Evolutionary conservation across 495 filamentous ascomycete genomes (phyloP).

Genomic region (Penicillium paxilli): DNA sequence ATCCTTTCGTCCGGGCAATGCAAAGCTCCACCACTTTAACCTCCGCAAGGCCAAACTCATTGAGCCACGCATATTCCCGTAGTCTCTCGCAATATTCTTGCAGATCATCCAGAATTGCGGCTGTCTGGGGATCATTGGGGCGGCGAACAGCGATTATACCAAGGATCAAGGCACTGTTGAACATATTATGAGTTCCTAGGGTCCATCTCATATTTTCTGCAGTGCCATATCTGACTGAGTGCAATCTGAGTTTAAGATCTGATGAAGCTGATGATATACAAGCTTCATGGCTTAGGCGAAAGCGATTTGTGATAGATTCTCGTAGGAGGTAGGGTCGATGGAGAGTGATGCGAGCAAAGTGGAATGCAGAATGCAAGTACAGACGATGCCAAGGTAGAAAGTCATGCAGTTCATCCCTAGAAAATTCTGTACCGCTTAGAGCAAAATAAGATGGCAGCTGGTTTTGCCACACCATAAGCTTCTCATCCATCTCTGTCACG

Average conservation of each 20-base stretch:
- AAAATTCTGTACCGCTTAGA: conserved; percentile 3
- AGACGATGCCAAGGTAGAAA: conserved; percentile 18
- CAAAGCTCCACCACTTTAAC: conserved; percentile 17
- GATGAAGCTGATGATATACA: conserved; percentile 17
- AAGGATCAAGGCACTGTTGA: conserved; percentile 17
- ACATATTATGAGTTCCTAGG: conserved; percentile 17
- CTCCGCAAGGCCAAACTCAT: conserved; percentile 17
- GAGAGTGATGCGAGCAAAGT: conserved; percentile 17
- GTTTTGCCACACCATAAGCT: conserved; percentile 12
- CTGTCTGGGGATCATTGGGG: conserved; percentile 12
- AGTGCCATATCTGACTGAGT: conserved; percentile 11
- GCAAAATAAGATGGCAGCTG: conserved; percentile 13
- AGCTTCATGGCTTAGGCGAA: conserved; percentile 15
- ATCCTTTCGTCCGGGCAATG: conserved; percentile 8
- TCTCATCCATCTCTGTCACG: conserved; percentile 16
- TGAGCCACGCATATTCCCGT: conserved; percentile 12
- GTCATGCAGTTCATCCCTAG: conserved; percentile 3
- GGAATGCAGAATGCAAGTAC: conserved; percentile 16
- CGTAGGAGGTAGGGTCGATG: conserved; percentile 17
- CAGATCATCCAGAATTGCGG: conserved; percentile 13
- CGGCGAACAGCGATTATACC: conserved; percentile 16
- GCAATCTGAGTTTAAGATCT: conserved; percentile 11
- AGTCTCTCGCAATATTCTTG: conserved; percentile 14
- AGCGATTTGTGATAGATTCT: conserved; percentile 16
- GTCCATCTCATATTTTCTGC: conserved; percentile 22